Conservation (phyloP, 225 moss, liverwort and hornwort species). For the Physcomitrellopsis africana region DNA sequence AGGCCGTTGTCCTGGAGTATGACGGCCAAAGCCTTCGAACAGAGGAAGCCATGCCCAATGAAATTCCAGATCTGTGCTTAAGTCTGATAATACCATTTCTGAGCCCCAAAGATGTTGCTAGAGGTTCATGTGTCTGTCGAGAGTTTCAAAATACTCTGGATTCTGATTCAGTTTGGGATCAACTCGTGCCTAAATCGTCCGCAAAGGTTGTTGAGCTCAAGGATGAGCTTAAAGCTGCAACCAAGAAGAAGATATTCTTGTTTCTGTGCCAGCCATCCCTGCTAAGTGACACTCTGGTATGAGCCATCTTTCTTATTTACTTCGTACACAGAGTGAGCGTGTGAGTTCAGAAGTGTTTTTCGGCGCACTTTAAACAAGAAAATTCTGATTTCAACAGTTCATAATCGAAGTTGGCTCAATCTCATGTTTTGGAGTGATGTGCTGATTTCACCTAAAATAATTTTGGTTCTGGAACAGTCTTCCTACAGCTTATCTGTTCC, state of each 20-base stretch:
- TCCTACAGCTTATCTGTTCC: no score
- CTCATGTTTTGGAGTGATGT: no score
- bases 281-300: slow-evolving; percentile 29
- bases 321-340: background rate
- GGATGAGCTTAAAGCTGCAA: slow-evolving; percentile 27
- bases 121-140: slow-evolving; percentile 33
- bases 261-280: slow-evolving; percentile 36
- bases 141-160: slow-evolving; percentile 33
- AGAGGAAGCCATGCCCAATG: slow-evolving; percentile 23
- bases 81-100: slow-evolving; percentile 31
- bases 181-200: slow-evolving; percentile 23
- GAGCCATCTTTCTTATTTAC: background rate
- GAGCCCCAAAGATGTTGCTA: slow-evolving; percentile 40
- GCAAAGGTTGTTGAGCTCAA: slow-evolving; percentile 16
- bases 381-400: no score
- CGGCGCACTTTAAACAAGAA: no score
- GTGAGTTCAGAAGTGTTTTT: background rate
- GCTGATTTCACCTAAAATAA: no score
- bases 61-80: slow-evolving; percentile 37
- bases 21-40: background rate
- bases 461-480: no score
- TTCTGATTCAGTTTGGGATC: slow-evolving; percentile 42
- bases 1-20: background rate
- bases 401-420: no score
- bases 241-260: slow-evolving; percentile 37